These are phyloP conservation scores for Globisporangium echinulatum DNA, from an alignment of 352 stramenopile species.

Conservation along the genomic window DNA sequence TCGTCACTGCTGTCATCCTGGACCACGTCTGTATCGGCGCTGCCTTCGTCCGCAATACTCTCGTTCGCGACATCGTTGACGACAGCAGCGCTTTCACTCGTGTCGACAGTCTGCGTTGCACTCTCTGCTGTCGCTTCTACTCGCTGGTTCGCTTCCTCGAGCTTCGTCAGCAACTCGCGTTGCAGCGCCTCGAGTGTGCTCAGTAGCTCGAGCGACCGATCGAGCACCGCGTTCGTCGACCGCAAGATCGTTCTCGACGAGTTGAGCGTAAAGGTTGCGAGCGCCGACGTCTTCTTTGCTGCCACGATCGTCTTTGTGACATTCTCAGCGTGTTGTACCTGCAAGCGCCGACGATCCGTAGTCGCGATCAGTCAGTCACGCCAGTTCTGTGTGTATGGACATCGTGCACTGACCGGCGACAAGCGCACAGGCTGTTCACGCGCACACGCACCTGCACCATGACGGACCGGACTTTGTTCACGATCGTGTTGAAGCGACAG, in stretches of 20 bases:
- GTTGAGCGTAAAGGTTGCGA: conserved; percentile 47
- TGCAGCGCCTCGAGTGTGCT: conserved; percentile 40
- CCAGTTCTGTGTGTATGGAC: no score
- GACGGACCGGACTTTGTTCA: conserved; percentile 39
- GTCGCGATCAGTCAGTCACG: no score
- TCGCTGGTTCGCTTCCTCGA: conserved; percentile 16
- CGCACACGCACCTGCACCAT: conserved; percentile 31
- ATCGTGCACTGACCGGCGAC: no score
- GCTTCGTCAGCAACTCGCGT: conserved; percentile 13
- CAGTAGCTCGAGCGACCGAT: conserved; percentile 52
- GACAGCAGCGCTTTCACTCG: background rate
- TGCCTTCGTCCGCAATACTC: background rate
- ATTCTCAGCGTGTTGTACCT: no score
- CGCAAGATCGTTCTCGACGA: conserved; percentile 49
- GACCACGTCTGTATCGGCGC: background rate
- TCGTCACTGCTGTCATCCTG: conserved; percentile 12
- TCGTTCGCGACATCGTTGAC: background rate
- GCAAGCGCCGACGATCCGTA: no score
- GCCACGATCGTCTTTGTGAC: background rate
- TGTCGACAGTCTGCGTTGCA: background rate
- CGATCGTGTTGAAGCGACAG: conserved; percentile 51
- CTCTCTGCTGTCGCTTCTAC: conserved; percentile 1
- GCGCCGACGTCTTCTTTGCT: conserved; percentile 25
- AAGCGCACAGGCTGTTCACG: no score
- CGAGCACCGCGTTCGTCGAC: conserved; percentile 44